Evolutionary conservation across 2,329 filamentous ascomycete genomes (phyloP), one percentile per base, ranked within the genome.

Genomic region (Alternaria infectoria): DNA sequence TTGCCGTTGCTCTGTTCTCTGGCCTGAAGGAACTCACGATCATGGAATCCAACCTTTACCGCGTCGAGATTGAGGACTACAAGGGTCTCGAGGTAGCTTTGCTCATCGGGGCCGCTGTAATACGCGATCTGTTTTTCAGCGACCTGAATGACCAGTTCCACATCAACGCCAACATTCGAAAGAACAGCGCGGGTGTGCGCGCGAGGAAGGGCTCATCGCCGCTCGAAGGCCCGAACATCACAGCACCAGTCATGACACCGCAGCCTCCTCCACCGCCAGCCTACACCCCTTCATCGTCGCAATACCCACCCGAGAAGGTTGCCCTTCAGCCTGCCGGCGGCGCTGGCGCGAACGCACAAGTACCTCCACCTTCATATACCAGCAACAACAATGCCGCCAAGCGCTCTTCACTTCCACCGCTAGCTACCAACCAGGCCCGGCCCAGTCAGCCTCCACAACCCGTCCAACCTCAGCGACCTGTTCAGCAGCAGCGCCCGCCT

Each of bases 41-140:
- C 45, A 97, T 98, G 82, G 92, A 99, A 80, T 92, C 95, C 6
- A 98, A 98, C 76, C 85, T 98, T 75, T 90, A 91, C 65, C 87
- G 96, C 7, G 91, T 98, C 11, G 94, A 98, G 46, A 89, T 98
- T 65, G 93, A 99, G 79, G 96, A 99, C 80, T 89, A 91, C 61
- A 98, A 97, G 79, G 96, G 96, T 0, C 83, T 98, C 5, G 96
- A 99, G 77, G 87, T 98, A 1, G 90, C 94, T 2, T 81, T 98
- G 21, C 74, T 90, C 26, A 81, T 90, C 0, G 82, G 86, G 15
- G 87, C 87, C 0, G 82, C 87, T 2, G 86, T 88, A 12, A 89
- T 90, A 61, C 83, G 86, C 23, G 88, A 90, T 69, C 80, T 90
- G 6, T 90, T 85, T 77, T 89, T 89, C 71, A 81, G 86, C 62